These are phyloP conservation scores for Fusarium devonianum DNA, from an alignment of 2,329 filamentous ascomycete genomes.

Conservation along the genomic window DNA sequence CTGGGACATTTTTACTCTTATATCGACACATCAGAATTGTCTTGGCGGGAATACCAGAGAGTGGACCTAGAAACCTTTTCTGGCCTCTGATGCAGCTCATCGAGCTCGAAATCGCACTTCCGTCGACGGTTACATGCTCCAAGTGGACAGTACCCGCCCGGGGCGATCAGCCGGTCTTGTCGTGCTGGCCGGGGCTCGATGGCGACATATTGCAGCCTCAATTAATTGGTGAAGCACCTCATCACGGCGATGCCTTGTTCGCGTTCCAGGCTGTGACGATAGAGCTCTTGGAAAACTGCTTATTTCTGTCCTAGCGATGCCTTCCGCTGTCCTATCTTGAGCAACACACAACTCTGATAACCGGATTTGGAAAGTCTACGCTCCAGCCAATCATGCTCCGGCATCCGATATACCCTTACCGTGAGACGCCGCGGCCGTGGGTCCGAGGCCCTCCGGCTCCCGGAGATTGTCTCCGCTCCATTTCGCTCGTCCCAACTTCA, in stretches of 20 bases:
- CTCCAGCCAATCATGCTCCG: constrained; percentile 21
- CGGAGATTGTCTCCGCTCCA: constrained; percentile 20
- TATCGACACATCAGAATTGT: constrained; percentile 4
- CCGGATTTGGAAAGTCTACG: constrained; percentile 13
- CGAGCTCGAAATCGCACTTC: constrained; percentile 27
- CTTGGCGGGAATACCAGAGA: constrained; percentile 10
- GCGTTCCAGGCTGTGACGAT: too few relatives aligned
- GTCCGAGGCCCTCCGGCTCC: background rate
- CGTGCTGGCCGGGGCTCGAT: constrained; percentile 34
- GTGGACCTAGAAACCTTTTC: constrained; percentile 13
- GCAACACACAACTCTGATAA: background rate
- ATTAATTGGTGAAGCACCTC: too few relatives aligned
- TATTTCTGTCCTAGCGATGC: too few relatives aligned
- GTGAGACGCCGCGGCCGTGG: background rate
- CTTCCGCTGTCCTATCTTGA: too few relatives aligned
- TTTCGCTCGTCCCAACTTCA: constrained; percentile 5
- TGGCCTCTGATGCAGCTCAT: constrained; percentile 10
- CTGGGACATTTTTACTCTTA: too few relatives aligned
- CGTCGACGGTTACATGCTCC: constrained; percentile 18
- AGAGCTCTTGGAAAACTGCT: too few relatives aligned
- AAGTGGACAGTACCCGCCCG: constrained; percentile 20
- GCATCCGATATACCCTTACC: constrained; percentile 2
- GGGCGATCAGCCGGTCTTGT: constrained; percentile 12
- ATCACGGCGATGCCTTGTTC: too few relatives aligned
- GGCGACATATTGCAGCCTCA: too few relatives aligned